These are phyloP conservation scores for Myriosclerotinia duriaeana DNA, from an alignment of 2,329 filamentous ascomycete genomes.

Conservation along the genomic window DNA sequence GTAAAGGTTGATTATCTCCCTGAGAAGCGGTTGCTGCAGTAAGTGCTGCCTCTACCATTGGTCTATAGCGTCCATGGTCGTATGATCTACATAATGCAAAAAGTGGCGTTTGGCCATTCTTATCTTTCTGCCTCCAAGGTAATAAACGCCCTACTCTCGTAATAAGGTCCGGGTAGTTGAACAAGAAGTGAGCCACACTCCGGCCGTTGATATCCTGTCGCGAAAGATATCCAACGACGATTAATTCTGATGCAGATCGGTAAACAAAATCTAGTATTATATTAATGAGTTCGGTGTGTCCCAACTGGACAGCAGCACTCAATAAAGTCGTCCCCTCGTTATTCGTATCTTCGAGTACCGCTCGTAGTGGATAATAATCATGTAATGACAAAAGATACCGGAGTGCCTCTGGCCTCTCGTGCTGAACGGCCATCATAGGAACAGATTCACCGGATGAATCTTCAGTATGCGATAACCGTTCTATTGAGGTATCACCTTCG, in stretches of 20 bases:
- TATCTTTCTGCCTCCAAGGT: constrained; percentile 88
- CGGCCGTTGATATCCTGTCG: constrained; percentile 81
- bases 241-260: constrained; percentile 52
- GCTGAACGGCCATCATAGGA: constrained; percentile 80
- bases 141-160: constrained; percentile 71
- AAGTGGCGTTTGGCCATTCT: constrained; percentile 95
- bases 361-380: constrained; percentile 69
- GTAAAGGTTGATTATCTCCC: constrained; percentile 74
- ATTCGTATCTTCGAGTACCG: constrained; percentile 79
- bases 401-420: constrained; percentile 68
- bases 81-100: constrained; percentile 96
- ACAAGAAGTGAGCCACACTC: constrained; percentile 92
- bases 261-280: constrained; percentile 72
- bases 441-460: constrained; percentile 77
- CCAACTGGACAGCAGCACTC: constrained; percentile 85
- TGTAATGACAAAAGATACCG: constrained; percentile 75
- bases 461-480: constrained; percentile 71
- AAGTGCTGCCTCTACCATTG: constrained; percentile 84
- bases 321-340: constrained; percentile 87
- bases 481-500: constrained; percentile 84
- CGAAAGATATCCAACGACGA: constrained; percentile 67
- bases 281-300: constrained; percentile 71
- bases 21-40: constrained; percentile 72
- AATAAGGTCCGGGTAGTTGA: constrained; percentile 83
- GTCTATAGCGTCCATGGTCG: constrained; percentile 81